Percentiles rank a stretch among this genome's conserved stretches.
Conservation (phyloP, 352 stramenopile species). For the Globisporangium spinosum region DNA sequence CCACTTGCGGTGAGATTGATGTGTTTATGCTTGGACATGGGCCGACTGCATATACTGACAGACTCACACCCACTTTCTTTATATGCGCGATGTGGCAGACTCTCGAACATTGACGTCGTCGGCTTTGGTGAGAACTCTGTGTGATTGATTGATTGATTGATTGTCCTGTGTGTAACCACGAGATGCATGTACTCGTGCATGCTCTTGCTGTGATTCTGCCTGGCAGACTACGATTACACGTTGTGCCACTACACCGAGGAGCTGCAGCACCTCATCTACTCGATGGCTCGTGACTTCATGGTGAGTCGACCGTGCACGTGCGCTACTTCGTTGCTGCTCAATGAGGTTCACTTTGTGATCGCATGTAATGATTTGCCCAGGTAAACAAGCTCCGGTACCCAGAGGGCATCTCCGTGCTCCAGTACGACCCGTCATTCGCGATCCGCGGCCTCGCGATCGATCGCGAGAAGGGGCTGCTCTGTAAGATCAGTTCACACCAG, state of each 20-base stretch:
- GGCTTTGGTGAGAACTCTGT: slow-evolving; percentile 43
- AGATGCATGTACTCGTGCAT: too few relatives aligned
- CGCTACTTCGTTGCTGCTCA: neutral
- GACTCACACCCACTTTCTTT: neutral
- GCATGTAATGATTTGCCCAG: slow-evolving; percentile 9
- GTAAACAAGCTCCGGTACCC: slow-evolving; percentile 85
- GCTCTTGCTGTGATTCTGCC: neutral
- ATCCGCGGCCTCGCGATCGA: slow-evolving; percentile 93
- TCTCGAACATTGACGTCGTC: slow-evolving; percentile 67
- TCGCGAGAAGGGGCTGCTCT: slow-evolving; percentile 90
- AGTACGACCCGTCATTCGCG: slow-evolving; percentile 89
- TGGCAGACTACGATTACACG: slow-evolving; percentile 94
- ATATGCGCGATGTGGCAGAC: slow-evolving; percentile 17
- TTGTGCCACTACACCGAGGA: slow-evolving; percentile 91
- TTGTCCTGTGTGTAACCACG: neutral
- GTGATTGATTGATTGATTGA: neutral
- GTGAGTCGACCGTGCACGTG: slow-evolving; percentile 23
- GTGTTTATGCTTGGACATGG: neutral
- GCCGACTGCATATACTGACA: neutral
- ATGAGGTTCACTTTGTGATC: neutral
- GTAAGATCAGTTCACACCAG: slow-evolving; percentile 93
- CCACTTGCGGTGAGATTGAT: slow-evolving; percentile 39
- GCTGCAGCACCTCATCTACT: slow-evolving; percentile 91
- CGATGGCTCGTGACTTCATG: slow-evolving; percentile 87
- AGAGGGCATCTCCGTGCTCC: slow-evolving; percentile 62